Base-by-base conservation (phyloP, 1,284 basidiomycete genomes). In the Lignosus rhinocerotis region DNA sequence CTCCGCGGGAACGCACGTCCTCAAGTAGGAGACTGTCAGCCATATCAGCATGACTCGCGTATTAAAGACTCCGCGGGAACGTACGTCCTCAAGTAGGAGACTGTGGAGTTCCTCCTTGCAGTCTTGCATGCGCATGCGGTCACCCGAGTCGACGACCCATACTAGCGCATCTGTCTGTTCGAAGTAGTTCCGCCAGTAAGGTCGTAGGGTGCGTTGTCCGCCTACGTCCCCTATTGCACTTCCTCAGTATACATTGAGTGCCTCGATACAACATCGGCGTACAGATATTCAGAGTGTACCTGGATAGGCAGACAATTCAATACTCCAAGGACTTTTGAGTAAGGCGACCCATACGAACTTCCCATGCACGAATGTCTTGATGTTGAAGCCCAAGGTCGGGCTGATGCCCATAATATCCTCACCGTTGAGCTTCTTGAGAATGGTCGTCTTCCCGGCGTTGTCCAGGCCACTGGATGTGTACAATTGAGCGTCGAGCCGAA, bases 131-230 rank as follows among this genome's bases (percentile, higher is more conserved):
- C 97, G 84, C 74, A 93, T 82, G 34, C 90, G 82, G 75, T 99
- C 97, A 43, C 90, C 86, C 0, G 93, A 96, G 77, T 99, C 97
- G 36, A 99, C 96, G 16, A 99, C 97, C 97, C 97, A 99, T 34
- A 99, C 94, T 48, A 99, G 82, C 3, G 93, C 96, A 75, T 99
- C 97, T 6, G 97, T 99, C 74, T 95, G 92, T 74, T 99, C 97
- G 69, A 99, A 99, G 76, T 99, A 99, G 75, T 99, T 99, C 34
- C 94, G 81, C 97, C 97, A 99, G 73, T 99, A 99, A 1, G 97
- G 96, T 21, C 97, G 83, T 44, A 99, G 84, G 0, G 94, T 96
- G 53, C 90, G 86, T 74, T 99, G 97, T 11, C 97, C 97, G 31
- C 97, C 97, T 34, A 99, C 94, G 72, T 99, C 97, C 97, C 96